Base-by-base conservation (phyloP, 768 basidiomycete species). In the Gyrodon lividus region DNA sequence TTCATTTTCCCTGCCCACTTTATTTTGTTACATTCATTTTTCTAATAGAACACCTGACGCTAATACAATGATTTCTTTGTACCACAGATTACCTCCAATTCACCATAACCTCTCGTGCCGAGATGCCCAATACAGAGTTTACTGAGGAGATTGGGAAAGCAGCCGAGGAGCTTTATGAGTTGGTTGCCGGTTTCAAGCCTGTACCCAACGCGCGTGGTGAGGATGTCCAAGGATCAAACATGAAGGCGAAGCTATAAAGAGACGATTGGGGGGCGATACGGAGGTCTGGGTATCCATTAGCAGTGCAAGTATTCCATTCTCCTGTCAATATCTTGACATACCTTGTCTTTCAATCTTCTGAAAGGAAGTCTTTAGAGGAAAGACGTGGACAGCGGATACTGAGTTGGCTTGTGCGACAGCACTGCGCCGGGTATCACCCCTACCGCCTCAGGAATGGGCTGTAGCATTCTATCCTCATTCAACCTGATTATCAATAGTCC, bases 71-170 rank as follows among this genome's bases (percentile, higher is more conserved):
- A 34, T 19, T 10, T 26, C 20, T 34, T 40, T 33, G 41, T n/a
- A 41, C 17, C 43, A 23, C 46, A 91, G 88, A 93, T 69, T 82
- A 78, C 56, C 72, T 98, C 37, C 87, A 90, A 60, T 97, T 85
- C 68, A 93, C 91, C 23, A 75, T 96, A 63, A 96, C 93, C 6
- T 94, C 92, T 6, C 79, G 89, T 50, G 88, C 75, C 59, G 88
- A 86, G 69, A 88, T 87, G 87, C 91, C 83, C 31, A 91, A 93
- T 63, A 75, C 75, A 12, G 70, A 78, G 62, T 92, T 97, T 59
- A 76, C 82, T 39, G 66, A 82, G 48, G 91, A 92, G 63, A 82
- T 97, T 48, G 65, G 61, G 55, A 73, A 66, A 31, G 84, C 86
- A 0, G 77, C 82, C 1, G 76, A 83, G 30, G 93, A 97, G 60